Base-by-base conservation (phyloP, 2,329 filamentous ascomycete genomes). In the Phoma sp. region DNA sequence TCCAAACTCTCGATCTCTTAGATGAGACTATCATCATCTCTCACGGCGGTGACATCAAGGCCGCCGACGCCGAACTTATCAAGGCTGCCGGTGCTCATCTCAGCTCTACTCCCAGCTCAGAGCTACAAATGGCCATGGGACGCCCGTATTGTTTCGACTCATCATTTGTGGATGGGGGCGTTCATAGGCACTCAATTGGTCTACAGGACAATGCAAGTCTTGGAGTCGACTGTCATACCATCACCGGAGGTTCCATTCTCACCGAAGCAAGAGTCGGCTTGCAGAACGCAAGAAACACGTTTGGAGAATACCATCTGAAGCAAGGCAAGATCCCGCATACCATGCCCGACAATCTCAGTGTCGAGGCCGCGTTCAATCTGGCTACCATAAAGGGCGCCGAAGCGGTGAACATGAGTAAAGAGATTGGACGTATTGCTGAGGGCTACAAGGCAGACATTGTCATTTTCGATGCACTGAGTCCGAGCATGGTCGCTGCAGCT, bases 161-260 rank as follows among this genome's bases (percentile, higher is more conserved):
- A 7, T 55, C 58, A 6, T 68, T 64, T 18, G 18, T 50, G 2
- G 61, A 55, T 40, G 62, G 51, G n/a, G 57, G 57, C 3, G 30
- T 50, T 0, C 51, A 35, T 6, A 53, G 48, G 40, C 70, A 60
- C 13, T 58, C 58, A 2, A 46, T 55, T 24, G 64, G 61, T 11
- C 29, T 66, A 14, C 65, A 73, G 30, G 59, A 64, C 55, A 79
- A 83, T 54, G 77, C 78, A 2, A 72, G 80, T 11, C 74, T 85
- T 0, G 82, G 83, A 2, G 74, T 85, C 9, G 83, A 86, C 60
- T 84, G 81, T 0, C 81, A 84, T 63, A 78, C 80, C 41, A 79
- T 79, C 13, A 84, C 78, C 58, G 79, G 77, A 1, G 75, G 76
- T 2, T 81, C 83, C 33, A 64, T 71, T 10, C 47, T 66, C 7